Conservation (phyloP, 192 early-diverging fungal species). For the Funneliformis geosporum region DNA sequence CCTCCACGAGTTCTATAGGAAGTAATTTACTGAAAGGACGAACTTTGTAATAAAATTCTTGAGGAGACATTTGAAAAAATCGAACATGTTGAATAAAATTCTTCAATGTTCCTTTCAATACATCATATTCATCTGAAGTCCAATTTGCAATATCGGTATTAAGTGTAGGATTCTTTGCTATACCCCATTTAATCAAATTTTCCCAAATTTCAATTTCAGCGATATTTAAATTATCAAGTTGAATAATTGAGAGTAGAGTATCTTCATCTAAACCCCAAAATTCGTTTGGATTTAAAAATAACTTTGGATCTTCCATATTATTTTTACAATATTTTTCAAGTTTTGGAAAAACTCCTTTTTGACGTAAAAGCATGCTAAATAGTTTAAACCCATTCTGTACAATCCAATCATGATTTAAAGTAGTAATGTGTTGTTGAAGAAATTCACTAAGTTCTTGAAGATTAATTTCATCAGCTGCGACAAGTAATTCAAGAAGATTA, state of each 20-base stretch:
- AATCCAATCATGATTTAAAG: not conserved
- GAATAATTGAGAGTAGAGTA: not conserved
- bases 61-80: conserved; percentile 12
- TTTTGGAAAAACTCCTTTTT: not conserved
- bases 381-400: not conserved
- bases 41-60: conserved; percentile 20
- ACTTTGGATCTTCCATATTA: not conserved
- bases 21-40: conserved; percentile 15
- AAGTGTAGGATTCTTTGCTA: not conserved
- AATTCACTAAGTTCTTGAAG: not conserved
- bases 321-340: conserved; percentile 10
- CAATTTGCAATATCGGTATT: not conserved
- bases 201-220: conserved; percentile 24
- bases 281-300: not conserved
- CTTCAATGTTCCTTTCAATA: not conserved
- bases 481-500: conserved; percentile 3
- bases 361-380: not conserved
- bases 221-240: conserved; percentile 1
- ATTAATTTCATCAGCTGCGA: conserved; percentile 15
- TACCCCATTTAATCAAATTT: conserved; percentile 11
- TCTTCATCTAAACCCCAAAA: conserved; percentile 2
- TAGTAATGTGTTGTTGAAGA: conserved; percentile 17
- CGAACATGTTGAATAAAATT: not conserved
- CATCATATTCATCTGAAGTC: not conserved
- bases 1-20: conserved; percentile 5